These are phyloP conservation scores for Vanilla planifolia DNA, from an alignment of 106 monocot genomes.

Conservation along the genomic window DNA sequence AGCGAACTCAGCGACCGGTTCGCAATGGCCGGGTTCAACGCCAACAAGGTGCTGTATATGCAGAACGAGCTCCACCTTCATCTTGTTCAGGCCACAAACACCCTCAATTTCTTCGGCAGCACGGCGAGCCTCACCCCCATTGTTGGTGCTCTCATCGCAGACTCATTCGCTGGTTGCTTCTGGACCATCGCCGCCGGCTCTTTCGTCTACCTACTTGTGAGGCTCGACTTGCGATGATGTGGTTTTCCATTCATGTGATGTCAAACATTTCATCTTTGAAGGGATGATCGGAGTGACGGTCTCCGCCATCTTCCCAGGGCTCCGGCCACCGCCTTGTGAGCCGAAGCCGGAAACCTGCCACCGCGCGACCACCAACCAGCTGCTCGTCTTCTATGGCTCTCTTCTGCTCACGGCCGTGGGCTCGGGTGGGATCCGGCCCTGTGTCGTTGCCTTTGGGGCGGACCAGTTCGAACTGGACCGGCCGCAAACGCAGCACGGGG, in stretches of 20 bases:
- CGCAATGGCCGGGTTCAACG: slow-evolving; percentile 20
- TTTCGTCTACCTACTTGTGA: slow-evolving; percentile 30
- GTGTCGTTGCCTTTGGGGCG: slow-evolving; percentile 74
- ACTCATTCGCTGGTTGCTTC: slow-evolving; percentile 33
- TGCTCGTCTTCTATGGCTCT: slow-evolving; percentile 49
- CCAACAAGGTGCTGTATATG: slow-evolving; percentile 39
- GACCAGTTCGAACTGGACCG: slow-evolving; percentile 48
- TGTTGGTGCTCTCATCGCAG: slow-evolving; percentile 29
- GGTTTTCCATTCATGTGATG: too few relatives aligned
- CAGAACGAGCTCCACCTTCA: slow-evolving; percentile 35
- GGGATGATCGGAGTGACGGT: slow-evolving; percentile 62
- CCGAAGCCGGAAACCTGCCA: slow-evolving; percentile 11
- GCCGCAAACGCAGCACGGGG: not conserved
- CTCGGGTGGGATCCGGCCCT: slow-evolving; percentile 77
- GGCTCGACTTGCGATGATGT: not conserved
- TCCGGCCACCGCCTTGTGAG: slow-evolving; percentile 39
- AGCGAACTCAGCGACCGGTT: slow-evolving; percentile 36
- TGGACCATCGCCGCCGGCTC: slow-evolving; percentile 39
- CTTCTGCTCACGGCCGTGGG: slow-evolving; percentile 58
- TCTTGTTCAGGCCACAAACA: slow-evolving; percentile 32
- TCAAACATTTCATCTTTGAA: not conserved
- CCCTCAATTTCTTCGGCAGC: slow-evolving; percentile 30
- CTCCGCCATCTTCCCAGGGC: slow-evolving; percentile 36
- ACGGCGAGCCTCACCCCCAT: slow-evolving; percentile 23
- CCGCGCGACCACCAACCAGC: slow-evolving; percentile 28